Percentiles rank a stretch among this genome's conserved stretches.
Conservation (phyloP, 495 filamentous ascomycete genomes). For the Podospora tetraspora region DNA sequence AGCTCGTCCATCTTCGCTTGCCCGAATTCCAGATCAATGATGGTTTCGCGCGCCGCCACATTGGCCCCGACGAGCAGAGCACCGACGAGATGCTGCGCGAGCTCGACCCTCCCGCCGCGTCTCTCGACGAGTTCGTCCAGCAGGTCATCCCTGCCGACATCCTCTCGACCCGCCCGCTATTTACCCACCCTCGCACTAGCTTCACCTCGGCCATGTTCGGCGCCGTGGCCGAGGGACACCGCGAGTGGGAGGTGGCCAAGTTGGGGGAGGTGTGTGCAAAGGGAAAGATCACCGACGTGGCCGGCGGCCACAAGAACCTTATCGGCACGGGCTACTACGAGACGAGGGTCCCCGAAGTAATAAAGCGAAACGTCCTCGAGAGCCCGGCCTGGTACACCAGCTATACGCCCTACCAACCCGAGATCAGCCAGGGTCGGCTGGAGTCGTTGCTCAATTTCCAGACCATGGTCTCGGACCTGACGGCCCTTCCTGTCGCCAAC, state of each 20-base stretch:
- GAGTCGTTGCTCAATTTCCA: conserved; percentile 97
- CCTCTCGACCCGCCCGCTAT: conserved; percentile 54
- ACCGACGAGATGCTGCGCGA: conserved; percentile 74
- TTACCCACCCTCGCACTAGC: conserved; percentile 14
- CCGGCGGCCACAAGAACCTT: conserved; percentile 49
- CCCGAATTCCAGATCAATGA: conserved; percentile 32
- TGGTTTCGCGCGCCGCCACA: conserved; percentile 84
- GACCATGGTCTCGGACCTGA: conserved; percentile 88
- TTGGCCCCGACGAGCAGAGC: conserved; percentile 75
- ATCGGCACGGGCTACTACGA: conserved; percentile 88
- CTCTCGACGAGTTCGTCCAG: conserved; percentile 80
- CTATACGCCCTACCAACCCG: conserved; percentile 97
- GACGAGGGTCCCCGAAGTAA: conserved; percentile 82
- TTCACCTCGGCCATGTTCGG: conserved; percentile 18
- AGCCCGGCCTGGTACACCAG: conserved; percentile 97
- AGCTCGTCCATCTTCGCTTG: conserved; percentile 9
- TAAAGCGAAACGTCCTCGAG: conserved; percentile 91
- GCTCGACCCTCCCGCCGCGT: conserved; percentile 67
- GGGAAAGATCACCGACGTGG: conserved; percentile 48
- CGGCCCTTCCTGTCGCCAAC: conserved; percentile 84
- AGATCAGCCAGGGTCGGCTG: conserved; percentile 91
- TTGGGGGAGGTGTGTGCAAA: conserved; percentile 57
- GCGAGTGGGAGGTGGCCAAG: conserved; percentile 34
- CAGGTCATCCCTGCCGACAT: conserved; percentile 83
- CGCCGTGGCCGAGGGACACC: conserved; percentile 25